Conservation (phyloP, 148 eudicot species). For the Nyssa sinensis region DNA sequence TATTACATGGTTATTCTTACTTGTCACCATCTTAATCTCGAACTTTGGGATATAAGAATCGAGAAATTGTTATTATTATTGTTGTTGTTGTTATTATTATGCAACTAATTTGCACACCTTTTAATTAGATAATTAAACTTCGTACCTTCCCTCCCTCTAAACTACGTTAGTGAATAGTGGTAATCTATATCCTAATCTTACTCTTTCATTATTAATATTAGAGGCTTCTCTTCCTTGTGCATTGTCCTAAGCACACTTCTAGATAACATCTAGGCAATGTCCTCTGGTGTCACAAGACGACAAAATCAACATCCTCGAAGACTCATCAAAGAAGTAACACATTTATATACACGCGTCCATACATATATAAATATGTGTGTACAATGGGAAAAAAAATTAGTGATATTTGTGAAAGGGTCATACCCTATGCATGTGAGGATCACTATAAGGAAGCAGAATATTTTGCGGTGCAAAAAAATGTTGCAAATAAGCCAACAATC, state of each 20-base stretch:
- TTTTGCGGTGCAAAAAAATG: no score
- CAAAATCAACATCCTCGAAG: conserved; percentile 18
- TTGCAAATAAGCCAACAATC: no score
- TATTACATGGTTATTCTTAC: background rate
- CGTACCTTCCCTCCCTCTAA: background rate
- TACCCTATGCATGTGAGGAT: no score
- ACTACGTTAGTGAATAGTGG: background rate
- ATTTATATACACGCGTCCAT: background rate
- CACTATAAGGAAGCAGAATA: no score
- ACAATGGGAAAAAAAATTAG: no score
- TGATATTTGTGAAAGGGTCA: no score
- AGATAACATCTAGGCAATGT: conserved; percentile 11
- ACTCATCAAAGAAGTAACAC: background rate
- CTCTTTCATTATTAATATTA: background rate
- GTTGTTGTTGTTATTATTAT: no score
- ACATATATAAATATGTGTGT: no score
- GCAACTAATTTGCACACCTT: background rate
- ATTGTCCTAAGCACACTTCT: conserved; percentile 21
- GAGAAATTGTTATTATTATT: no score
- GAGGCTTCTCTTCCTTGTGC: conserved; percentile 16
- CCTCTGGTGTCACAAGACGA: conserved; percentile 16
- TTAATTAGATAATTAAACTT: no score
- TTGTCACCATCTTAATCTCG: no score
- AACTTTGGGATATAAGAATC: no score
- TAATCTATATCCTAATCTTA: background rate